Evolutionary conservation across 176 grass and related monocot genomes (phyloP).

Genomic region (Musa acuminata): DNA sequence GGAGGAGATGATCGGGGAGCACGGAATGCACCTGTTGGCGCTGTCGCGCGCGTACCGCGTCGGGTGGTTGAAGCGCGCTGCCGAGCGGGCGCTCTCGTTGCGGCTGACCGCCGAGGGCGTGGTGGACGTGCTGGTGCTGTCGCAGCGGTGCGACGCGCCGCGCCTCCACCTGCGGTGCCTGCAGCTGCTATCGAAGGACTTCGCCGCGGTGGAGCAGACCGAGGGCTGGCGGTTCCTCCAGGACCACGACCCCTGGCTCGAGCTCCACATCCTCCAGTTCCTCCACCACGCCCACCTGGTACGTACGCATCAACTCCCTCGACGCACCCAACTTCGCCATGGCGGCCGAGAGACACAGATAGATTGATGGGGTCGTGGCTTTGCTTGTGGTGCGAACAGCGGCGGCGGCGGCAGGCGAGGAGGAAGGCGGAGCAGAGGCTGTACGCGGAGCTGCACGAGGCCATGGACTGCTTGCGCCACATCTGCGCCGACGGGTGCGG

Average conservation of each 20-base stretch:
- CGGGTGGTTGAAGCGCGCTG: conserved; percentile 53
- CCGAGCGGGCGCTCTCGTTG: conserved; percentile 42
- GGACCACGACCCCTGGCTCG: conserved; percentile 77
- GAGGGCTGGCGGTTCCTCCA: conserved; percentile 75
- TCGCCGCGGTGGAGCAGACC: conserved; percentile 49
- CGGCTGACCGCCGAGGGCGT: conserved; percentile 45
- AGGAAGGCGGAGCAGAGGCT: conserved; percentile 42
- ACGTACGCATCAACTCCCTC: background rate
- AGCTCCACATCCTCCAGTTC: conserved; percentile 58
- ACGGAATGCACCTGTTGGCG: conserved; percentile 53
- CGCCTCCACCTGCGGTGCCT: conserved; percentile 53
- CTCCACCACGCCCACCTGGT: conserved; percentile 68
- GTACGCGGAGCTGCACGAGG: conserved; percentile 75
- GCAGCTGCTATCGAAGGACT: conserved; percentile 57
- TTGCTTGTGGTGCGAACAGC: conserved; percentile 19
- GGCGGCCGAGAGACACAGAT: too few relatives aligned
- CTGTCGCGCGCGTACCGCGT: conserved; percentile 65
- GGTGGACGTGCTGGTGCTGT: conserved; percentile 65
- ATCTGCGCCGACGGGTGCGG: conserved; percentile 65
- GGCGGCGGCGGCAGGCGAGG: conserved; percentile 33
- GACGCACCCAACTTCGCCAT: too few relatives aligned
- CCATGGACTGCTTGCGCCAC: conserved; percentile 61
- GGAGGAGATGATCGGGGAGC: conserved; percentile 21
- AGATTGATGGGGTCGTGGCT: too few relatives aligned
- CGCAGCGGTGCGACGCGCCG: conserved; percentile 57